Conservation (phyloP, 139 green algal species). For the Micractinium conductrix region DNA sequence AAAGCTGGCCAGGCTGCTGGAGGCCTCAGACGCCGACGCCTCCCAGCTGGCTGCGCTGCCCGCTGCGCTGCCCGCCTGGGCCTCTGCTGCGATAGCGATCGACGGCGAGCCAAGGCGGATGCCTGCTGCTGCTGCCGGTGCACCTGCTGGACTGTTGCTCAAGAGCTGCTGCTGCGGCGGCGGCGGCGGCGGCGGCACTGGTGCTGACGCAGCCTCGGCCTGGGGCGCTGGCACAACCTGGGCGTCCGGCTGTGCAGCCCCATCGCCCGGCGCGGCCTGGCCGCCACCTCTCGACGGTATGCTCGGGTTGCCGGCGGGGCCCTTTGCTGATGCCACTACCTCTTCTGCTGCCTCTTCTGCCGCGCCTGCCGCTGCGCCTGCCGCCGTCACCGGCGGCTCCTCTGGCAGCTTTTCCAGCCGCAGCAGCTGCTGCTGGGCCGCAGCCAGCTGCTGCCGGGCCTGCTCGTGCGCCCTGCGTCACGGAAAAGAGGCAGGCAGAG, state of each 20-base stretch:
- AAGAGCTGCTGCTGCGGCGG: too few species aligned
- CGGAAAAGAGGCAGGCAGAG: not conserved
- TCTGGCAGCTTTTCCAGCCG: not conserved
- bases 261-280: too few species aligned
- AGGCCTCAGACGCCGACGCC: not conserved
- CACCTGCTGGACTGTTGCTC: too few species aligned
- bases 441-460: conserved; percentile 1
- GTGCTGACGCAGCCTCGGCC: not conserved
- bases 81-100: too few species aligned
- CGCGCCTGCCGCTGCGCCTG: conserved; percentile 3
- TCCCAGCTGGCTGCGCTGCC: too few species aligned
- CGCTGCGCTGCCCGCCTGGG: not conserved
- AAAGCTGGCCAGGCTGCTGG: conserved; percentile 24
- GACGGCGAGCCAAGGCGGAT: too few species aligned
- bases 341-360: not conserved
- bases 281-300: too few species aligned
- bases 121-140: too few species aligned
- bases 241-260: not conserved
- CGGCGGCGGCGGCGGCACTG: too few species aligned
- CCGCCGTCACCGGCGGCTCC: not conserved
- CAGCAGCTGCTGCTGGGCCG: conserved; percentile 1
- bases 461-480: conserved; percentile 10
- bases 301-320: not conserved
- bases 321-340: not conserved
- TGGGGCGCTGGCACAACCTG: not conserved